Percentiles rank a stretch among this genome's conserved stretches.
phyloP scores from a whole-genome alignment of 441 rosid genomes.

The Pelargonium citronellum region DNA sequence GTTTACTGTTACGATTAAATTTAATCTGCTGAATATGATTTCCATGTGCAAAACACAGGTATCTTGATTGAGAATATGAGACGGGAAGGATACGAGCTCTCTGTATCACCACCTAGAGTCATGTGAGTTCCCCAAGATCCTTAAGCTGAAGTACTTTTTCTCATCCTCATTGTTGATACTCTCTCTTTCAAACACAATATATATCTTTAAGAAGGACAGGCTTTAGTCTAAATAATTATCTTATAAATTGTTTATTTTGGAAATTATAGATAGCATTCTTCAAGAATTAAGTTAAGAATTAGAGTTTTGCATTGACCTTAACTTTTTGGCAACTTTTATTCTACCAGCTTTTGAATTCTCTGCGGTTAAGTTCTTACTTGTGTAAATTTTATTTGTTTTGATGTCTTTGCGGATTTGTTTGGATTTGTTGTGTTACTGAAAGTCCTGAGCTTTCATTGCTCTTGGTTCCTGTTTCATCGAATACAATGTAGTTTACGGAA shows the following conservation, averaged over 20 bases:
- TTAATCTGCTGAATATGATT: conserved; percentile 20
- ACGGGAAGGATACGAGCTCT: conserved; percentile 92
- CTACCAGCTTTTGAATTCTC: conserved; percentile 1
- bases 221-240: not conserved
- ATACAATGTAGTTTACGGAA: no score
- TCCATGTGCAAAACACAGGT: conserved; percentile 46
- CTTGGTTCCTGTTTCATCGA: no score
- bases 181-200: not conserved
- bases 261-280: not conserved
- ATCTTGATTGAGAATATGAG: conserved; percentile 96
- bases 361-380: not conserved
- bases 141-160: conserved; percentile 12
- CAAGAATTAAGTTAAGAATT: not conserved
- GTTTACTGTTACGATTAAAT: not conserved
- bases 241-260: not conserved
- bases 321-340: not conserved
- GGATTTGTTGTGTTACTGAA: no score
- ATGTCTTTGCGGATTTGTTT: no score
- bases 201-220: not conserved
- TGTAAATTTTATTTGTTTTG: no score
- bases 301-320: not conserved
- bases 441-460: no score
- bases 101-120: conserved; percentile 94
- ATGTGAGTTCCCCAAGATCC: conserved; percentile 49
- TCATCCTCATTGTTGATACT: not conserved